These are phyloP conservation scores for Pseudogymnoascus destructans DNA, from an alignment of 2,329 filamentous ascomycete genomes.

Conservation along the genomic window DNA sequence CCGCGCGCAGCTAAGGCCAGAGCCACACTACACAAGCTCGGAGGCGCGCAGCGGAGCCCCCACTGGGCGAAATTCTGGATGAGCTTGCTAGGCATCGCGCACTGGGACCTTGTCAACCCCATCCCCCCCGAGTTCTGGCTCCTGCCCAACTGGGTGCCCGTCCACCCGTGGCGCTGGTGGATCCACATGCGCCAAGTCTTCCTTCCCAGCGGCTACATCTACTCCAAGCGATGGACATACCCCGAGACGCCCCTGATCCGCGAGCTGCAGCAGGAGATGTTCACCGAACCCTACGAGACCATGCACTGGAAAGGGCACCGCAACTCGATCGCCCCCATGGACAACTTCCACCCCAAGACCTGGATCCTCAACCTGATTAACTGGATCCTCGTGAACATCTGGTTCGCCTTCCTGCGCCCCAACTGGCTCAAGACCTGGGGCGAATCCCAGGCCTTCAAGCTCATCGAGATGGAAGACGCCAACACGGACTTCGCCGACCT, in stretches of 20 bases:
- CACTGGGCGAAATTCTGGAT: constrained; percentile 99
- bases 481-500: constrained; percentile 82
- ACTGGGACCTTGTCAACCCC: constrained; percentile 91
- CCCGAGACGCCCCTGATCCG: constrained; percentile 62
- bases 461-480: constrained; percentile 81
- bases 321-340: constrained; percentile 64
- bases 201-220: constrained; percentile 80
- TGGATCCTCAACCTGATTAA: constrained; percentile 70
- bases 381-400: constrained; percentile 66
- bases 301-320: constrained; percentile 58
- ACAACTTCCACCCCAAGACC: constrained; percentile 90
- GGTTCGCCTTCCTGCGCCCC: constrained; percentile 63
- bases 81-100: constrained; percentile 64
- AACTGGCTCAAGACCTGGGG: constrained; percentile 53
- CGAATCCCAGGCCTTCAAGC: constrained; percentile 67
- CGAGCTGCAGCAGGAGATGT: constrained; percentile 66
- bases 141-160: constrained; percentile 77
- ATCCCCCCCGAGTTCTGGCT: constrained; percentile 90
- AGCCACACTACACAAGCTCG: constrained; percentile 67
- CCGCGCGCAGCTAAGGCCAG: constrained; percentile 76
- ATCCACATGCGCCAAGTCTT: constrained; percentile 98
- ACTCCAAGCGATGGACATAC: constrained; percentile 68
- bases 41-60: constrained; percentile 69
- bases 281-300: constrained; percentile 58
- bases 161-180: constrained; percentile 94